Conservation (phyloP, 805 yeast species). For the Ogataea ganodermae region DNA sequence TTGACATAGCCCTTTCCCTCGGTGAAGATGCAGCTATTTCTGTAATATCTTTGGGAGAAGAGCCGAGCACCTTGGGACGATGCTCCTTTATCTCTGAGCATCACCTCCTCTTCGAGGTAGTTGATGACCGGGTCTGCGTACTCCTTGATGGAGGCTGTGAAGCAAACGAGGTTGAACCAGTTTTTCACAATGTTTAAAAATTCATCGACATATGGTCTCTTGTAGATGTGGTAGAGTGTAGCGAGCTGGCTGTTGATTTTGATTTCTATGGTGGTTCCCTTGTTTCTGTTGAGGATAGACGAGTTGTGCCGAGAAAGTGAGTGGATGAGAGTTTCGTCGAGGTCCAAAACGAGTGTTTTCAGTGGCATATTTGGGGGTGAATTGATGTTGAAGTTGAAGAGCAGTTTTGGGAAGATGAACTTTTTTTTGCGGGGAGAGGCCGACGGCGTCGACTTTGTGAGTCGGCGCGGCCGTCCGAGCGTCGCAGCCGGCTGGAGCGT, state of each 20-base stretch:
- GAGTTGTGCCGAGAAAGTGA: constrained; percentile 71
- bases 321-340: constrained; percentile 94
- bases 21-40: constrained; percentile 75
- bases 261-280: constrained; percentile 82
- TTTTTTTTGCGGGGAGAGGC: constrained; percentile 26
- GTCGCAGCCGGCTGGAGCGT: constrained; percentile 4
- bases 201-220: constrained; percentile 87
- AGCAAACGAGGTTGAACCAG: constrained; percentile 88
- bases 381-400: constrained; percentile 36
- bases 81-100: constrained; percentile 32
- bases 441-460: constrained; percentile 2
- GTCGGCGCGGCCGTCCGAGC: background rate
- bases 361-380: constrained; percentile 34
- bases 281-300: constrained; percentile 43
- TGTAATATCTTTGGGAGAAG: constrained; percentile 65
- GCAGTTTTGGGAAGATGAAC: constrained; percentile 37
- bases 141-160: constrained; percentile 92
- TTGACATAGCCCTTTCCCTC: constrained; percentile 86
- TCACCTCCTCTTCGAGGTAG: constrained; percentile 72
- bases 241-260: constrained; percentile 65
- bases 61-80: constrained; percentile 32
- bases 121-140: constrained; percentile 97
- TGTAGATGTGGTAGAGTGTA: constrained; percentile 84
- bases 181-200: constrained; percentile 74
- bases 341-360: constrained; percentile 80